These are phyloP conservation scores for Leishmania arabica DNA, from an alignment of 208 protist genomes.

Conservation along the genomic window DNA sequence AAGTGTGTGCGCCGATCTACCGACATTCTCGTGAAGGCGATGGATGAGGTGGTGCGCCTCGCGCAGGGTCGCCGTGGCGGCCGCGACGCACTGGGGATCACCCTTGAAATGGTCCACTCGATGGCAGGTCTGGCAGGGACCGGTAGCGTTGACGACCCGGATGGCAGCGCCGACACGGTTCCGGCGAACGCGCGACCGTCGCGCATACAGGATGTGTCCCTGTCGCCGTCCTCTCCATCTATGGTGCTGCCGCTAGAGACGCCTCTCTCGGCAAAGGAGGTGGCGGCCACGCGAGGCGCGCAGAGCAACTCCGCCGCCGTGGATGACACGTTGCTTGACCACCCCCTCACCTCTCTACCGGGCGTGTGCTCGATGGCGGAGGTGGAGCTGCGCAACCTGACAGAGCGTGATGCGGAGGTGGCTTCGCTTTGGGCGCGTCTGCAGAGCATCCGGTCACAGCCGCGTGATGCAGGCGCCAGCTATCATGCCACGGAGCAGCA, in stretches of 20 bases:
- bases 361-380: slow-evolving; percentile 27
- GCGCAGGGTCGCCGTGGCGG: slow-evolving; percentile 12
- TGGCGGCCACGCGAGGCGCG: neutral
- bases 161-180: slow-evolving; percentile 11
- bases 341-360: slow-evolving; percentile 24
- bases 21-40: slow-evolving; percentile 26
- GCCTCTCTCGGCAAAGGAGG: neutral
- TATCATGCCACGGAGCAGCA: neutral
- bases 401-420: slow-evolving; percentile 15
- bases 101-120: slow-evolving; percentile 15
- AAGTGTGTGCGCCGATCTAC: slow-evolving; percentile 29
- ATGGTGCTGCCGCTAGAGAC: neutral
- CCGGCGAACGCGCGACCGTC: slow-evolving; percentile 7
- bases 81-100: slow-evolving; percentile 17
- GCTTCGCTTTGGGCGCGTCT: slow-evolving; percentile 29
- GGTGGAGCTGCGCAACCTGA: slow-evolving; percentile 25
- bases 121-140: slow-evolving; percentile 6
- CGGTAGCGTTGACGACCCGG: slow-evolving; percentile 1
- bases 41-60: slow-evolving; percentile 32
- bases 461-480: neutral
- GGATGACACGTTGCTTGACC: slow-evolving; percentile 5
- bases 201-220: neutral
- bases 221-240: slow-evolving; percentile 8
- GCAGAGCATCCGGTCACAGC: slow-evolving; percentile 10
- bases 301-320: neutral